These are phyloP conservation scores for Syzygium syzygioides DNA, from an alignment of 441 rosid genomes.

Conservation along the genomic window DNA sequence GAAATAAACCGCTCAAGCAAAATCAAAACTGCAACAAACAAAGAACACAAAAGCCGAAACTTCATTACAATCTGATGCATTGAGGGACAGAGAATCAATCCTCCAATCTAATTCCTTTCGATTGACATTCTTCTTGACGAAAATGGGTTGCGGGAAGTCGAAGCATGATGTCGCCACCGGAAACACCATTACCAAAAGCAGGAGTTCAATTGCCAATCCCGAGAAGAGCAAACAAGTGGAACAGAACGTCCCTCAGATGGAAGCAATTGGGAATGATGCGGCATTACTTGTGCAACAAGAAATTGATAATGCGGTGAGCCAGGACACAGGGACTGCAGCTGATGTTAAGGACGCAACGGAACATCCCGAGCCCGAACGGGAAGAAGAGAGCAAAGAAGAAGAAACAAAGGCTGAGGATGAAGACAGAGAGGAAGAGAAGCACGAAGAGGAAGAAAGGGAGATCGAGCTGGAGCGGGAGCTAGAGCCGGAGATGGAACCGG, in stretches of 20 bases:
- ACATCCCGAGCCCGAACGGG: rapidly evolving
- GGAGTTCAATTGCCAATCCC: neutral
- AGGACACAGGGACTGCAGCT: neutral
- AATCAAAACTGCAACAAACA: neutral
- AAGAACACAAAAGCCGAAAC: neutral
- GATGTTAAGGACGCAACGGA: neutral
- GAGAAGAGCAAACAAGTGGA: neutral
- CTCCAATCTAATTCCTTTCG: neutral
- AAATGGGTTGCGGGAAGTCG: neutral
- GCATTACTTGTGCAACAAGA: neutral
- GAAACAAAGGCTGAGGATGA: neutral
- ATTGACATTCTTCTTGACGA: neutral
- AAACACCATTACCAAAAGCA: neutral
- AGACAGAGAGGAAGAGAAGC: neutral
- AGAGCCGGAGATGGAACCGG: neutral
- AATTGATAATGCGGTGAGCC: neutral
- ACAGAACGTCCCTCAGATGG: neutral
- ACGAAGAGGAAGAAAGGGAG: neutral
- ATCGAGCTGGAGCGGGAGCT: neutral
- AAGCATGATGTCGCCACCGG: neutral
- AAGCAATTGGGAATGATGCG: neutral
- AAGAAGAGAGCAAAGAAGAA: neutral
- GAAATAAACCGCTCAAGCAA: neutral
- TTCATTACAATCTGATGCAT: neutral
- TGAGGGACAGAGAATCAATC: neutral